phyloP scores from a whole-genome alignment of 179 eudicot genomes.

The Actinidia chinensis region DNA sequence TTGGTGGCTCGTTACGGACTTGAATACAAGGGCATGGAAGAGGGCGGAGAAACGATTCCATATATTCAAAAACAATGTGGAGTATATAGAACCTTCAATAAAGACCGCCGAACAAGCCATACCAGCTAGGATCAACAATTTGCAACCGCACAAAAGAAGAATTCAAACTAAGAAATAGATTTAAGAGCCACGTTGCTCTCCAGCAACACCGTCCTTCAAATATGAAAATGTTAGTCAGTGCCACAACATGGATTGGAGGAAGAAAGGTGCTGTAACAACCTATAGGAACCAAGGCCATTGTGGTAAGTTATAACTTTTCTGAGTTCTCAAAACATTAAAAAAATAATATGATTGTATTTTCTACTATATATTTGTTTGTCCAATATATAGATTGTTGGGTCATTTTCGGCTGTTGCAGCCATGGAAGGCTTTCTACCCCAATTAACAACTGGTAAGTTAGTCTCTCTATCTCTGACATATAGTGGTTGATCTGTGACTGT shows the following conservation, averaged over 20 bases:
- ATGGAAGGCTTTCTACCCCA: conserved; percentile 5
- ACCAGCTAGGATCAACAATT: no score
- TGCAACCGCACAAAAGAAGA: background rate
- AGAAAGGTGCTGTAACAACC: conserved; percentile 1
- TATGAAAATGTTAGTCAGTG: background rate
- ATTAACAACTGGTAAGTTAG: background rate
- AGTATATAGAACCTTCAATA: no score
- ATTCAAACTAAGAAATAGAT: background rate
- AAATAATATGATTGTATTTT: background rate
- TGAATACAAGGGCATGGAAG: no score
- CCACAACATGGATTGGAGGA: conserved; percentile 9
- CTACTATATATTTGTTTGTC: background rate
- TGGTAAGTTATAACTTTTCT: background rate
- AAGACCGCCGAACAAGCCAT: no score
- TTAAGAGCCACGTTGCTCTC: background rate
- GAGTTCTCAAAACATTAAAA: background rate
- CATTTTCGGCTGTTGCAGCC: conserved; percentile 17
- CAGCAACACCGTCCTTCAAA: background rate
- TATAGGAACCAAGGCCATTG: conserved; percentile 8
- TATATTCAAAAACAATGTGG: no score
- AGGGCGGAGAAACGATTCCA: no score
- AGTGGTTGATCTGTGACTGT: conserved; percentile 18
- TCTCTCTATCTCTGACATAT: conserved; percentile 22
- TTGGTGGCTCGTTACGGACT: no score
- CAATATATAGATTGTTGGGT: conserved; percentile 1